Percentiles rank a stretch among this genome's conserved stretches.
Conservation (phyloP, 305 asterid genomes). For the Plantago rigida region DNA sequence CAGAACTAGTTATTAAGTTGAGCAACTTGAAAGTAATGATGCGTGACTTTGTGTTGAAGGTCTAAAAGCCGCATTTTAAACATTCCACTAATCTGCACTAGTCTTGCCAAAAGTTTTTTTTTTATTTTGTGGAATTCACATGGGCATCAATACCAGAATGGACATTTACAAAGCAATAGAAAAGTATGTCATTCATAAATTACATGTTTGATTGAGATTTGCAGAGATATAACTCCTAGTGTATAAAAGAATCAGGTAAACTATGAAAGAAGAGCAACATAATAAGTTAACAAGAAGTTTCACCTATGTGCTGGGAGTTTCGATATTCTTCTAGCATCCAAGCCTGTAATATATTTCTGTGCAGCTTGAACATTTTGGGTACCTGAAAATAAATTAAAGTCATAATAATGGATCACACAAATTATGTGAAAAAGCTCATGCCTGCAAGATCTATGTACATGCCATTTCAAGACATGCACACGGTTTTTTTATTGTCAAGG, state of each 20-base stretch:
- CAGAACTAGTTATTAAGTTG: conserved; percentile 5
- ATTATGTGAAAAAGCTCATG: too few relatives aligned
- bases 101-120: too few relatives aligned
- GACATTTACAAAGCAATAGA: neutral
- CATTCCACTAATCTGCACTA: too few relatives aligned
- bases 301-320: conserved; percentile 93
- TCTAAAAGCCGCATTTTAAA: too few relatives aligned
- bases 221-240: too few relatives aligned
- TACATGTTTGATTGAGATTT: too few relatives aligned
- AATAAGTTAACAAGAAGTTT: conserved; percentile 7
- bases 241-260: neutral
- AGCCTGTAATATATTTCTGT: conserved; percentile 81
- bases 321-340: conserved; percentile 90
- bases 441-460: too few relatives aligned
- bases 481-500: neutral
- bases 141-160: neutral
- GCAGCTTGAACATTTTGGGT: conserved; percentile 81
- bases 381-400: conserved; percentile 37
- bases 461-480: neutral
- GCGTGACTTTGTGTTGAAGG: too few relatives aligned
- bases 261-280: neutral
- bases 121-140: too few relatives aligned
- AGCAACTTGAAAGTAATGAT: too few relatives aligned
- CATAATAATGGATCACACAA: neutral
- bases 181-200: too few relatives aligned